Evolutionary conservation across 345 rosid species (phyloP).

Genomic region (Cardamine chenopodiifolia): DNA sequence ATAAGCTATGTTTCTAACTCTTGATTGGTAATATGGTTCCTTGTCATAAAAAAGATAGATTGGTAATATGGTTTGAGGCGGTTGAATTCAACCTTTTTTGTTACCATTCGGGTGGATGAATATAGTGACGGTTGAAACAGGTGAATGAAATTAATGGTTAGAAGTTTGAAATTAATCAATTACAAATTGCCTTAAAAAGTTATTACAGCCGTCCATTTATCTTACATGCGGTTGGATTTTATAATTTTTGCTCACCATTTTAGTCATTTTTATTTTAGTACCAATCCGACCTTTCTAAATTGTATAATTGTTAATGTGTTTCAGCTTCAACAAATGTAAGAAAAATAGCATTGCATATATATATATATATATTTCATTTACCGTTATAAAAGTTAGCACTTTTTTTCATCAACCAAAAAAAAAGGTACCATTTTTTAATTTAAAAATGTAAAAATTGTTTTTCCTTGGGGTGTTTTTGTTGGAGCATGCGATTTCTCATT

Average conservation of each 20-base stretch:
- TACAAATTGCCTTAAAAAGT: no score
- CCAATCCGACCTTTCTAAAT: not conserved
- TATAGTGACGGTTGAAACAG: no score
- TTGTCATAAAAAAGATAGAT: no score
- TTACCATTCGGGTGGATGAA: not conserved
- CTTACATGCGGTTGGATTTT: not conserved
- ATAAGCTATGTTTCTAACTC: not conserved
- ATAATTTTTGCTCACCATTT: not conserved
- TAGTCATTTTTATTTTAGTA: no score
- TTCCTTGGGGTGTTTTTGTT: constrained; percentile 31
- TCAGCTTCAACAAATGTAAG: not conserved
- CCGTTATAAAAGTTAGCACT: not conserved
- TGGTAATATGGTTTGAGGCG: no score
- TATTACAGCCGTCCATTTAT: not conserved
- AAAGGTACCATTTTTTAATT: not conserved
- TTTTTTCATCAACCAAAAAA: not conserved
- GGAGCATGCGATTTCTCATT: constrained; percentile 37
- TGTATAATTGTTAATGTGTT: not conserved
- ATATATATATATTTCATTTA: not conserved
- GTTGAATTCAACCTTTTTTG: no score
- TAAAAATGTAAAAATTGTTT: not conserved
- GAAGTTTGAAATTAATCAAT: no score
- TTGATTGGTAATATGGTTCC: no score
- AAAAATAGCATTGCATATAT: not conserved
- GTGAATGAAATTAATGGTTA: no score